Conservation (phyloP, 129 eudicot species). For the Helichrysum umbraculigerum region DNA sequence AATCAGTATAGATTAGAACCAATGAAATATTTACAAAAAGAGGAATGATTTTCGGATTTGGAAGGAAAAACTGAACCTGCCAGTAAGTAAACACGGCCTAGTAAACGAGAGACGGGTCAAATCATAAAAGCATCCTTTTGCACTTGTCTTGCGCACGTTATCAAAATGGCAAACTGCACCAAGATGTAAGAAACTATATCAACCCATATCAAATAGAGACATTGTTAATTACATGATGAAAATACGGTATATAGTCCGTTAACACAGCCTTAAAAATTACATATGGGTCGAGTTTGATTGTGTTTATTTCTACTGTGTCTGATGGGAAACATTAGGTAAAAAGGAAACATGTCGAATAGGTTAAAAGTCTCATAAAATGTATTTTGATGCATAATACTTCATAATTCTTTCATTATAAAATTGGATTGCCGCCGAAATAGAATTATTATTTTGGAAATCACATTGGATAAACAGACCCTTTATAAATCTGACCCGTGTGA, state of each 20-base stretch:
- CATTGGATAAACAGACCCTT: not conserved
- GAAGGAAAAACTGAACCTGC: conserved; percentile 1
- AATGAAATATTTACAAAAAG: no score
- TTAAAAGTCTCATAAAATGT: not conserved
- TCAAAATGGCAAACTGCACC: conserved; percentile 17
- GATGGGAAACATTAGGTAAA: not conserved
- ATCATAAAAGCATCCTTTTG: not conserved
- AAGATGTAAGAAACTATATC: conserved; percentile 9
- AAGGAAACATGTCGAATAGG: not conserved
- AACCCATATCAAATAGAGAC: conserved; percentile 3
- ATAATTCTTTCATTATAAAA: not conserved
- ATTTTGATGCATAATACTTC: not conserved
- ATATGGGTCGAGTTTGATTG: not conserved
- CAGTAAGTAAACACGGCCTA: not conserved
- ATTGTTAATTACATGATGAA: not conserved
- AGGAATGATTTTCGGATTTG: not conserved
- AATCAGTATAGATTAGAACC: no score
- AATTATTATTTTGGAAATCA: not conserved
- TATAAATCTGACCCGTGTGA: not conserved
- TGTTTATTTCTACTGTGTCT: not conserved
- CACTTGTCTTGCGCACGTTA: not conserved
- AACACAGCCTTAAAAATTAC: not conserved
- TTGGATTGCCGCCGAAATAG: not conserved
- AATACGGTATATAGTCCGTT: not conserved
- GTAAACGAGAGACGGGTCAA: not conserved